Conservation (phyloP, 2,329 filamentous ascomycete species). For the Sclerotinia sclerotiorum region DNA sequence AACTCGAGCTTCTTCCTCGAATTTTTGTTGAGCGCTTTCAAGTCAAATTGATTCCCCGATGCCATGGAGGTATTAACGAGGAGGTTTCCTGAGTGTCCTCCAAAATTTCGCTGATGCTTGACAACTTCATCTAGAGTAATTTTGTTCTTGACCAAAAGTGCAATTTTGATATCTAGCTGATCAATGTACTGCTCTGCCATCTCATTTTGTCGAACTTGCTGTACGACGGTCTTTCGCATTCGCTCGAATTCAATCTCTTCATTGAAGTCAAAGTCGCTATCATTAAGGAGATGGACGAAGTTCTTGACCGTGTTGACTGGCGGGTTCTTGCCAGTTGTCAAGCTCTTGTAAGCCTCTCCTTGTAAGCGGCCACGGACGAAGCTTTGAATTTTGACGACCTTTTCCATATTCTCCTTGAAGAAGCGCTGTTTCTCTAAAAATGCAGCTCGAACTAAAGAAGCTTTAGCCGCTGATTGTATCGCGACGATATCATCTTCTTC, state of each 20-base stretch:
- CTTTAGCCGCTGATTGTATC: conserved; percentile 73
- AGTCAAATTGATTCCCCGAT: conserved; percentile 88
- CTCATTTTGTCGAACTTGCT: conserved; percentile 96
- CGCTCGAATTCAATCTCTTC: conserved; percentile 97
- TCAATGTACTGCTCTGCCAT: conserved; percentile 97
- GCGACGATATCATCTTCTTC: conserved; percentile 76
- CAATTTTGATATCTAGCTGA: conserved; percentile 98
- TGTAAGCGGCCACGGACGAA: conserved; percentile 93
- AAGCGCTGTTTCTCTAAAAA: conserved; percentile 85
- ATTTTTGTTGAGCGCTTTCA: conserved; percentile 96
- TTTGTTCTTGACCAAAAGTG: conserved; percentile 97
- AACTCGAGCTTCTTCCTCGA: conserved; percentile 93
- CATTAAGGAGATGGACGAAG: conserved; percentile 95
- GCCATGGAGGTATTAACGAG: conserved; percentile 86
- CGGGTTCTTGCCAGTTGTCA: conserved; percentile 94
- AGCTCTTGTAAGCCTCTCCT: conserved; percentile 95
- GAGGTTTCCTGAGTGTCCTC: conserved; percentile 80
- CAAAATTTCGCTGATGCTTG: conserved; percentile 93
- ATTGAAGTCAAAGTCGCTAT: conserved; percentile 98
- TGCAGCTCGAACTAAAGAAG: conserved; percentile 67
- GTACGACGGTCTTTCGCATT: conserved; percentile 90
- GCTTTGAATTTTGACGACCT: conserved; percentile 97
- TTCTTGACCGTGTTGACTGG: conserved; percentile 96
- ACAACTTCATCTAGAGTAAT: conserved; percentile 98
- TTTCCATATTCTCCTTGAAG: conserved; percentile 97